phyloP scores from a whole-genome alignment of 2,329 filamentous ascomycete species.

The Aspergillus udagawae region DNA sequence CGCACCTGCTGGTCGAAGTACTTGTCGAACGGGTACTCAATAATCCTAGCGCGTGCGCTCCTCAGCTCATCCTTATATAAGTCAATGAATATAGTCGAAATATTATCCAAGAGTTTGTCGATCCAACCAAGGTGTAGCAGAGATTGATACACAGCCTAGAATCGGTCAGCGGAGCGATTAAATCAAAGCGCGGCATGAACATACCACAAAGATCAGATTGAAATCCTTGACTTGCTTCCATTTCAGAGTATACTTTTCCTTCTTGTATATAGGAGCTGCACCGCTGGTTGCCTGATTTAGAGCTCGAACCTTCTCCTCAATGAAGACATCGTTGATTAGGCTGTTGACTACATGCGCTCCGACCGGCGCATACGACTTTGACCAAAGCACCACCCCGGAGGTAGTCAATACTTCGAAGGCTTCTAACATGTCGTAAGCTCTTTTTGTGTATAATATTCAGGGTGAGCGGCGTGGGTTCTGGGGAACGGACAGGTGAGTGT shows the following conservation, averaged over 20 bases:
- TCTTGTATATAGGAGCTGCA: conserved; percentile 69
- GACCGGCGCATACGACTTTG: conserved; percentile 75
- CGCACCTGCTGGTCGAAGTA: conserved; percentile 93
- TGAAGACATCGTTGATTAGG: conserved; percentile 95
- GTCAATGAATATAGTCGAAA: conserved; percentile 85
- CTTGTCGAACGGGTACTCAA: conserved; percentile 81
- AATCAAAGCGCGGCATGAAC: conserved; percentile 25
- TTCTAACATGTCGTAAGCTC: conserved; percentile 69
- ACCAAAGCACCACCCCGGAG: conserved; percentile 96
- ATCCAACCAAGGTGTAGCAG: conserved; percentile 95
- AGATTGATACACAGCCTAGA: conserved; percentile 90
- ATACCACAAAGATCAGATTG: conserved; percentile 89
- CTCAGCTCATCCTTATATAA: conserved; percentile 85
- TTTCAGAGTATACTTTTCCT: conserved; percentile 90
- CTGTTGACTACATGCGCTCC: conserved; percentile 83
- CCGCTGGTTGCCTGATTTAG: conserved; percentile 57
- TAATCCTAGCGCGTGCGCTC: conserved; percentile 70
- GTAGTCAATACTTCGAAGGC: conserved; percentile 95
- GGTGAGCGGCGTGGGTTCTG: not conserved
- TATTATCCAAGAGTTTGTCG: conserved; percentile 92
- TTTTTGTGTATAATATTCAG: not conserved
- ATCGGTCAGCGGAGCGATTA: conserved; percentile 11
- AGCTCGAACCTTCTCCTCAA: conserved; percentile 77
- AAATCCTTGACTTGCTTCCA: conserved; percentile 92
- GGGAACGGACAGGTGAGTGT: conserved; percentile 1